Percentiles rank a stretch among this genome's conserved stretches.
Conservation (phyloP, 2,329 filamentous ascomycete species). For the Triangularia verruculosa region DNA sequence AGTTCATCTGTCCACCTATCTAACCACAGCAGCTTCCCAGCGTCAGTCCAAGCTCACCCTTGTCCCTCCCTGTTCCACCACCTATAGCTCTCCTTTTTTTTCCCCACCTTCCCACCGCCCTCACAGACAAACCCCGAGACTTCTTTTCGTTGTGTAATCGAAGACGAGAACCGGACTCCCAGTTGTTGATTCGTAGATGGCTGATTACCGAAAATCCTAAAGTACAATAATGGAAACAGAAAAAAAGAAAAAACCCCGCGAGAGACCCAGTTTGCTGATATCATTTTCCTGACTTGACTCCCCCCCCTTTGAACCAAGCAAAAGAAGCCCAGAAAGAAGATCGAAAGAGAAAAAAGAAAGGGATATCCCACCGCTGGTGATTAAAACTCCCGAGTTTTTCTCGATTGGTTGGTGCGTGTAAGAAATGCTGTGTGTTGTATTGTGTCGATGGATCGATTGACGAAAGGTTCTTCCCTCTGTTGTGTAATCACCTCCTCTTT, state of each 20-base stretch:
- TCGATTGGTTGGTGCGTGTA: neutral
- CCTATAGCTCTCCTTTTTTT: neutral
- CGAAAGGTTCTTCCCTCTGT: neutral
- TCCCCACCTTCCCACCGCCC: neutral
- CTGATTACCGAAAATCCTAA: neutral
- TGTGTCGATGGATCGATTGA: neutral
- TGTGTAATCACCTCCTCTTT: neutral
- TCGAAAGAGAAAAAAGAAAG: neutral
- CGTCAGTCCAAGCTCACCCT: neutral
- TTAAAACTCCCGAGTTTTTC: neutral
- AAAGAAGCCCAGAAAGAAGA: neutral
- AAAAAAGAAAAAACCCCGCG: slow-evolving; percentile 4
- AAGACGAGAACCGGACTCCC: neutral
- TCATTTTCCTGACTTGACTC: neutral
- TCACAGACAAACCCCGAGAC: neutral
- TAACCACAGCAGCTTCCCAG: neutral
- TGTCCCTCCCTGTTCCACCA: neutral
- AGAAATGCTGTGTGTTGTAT: neutral
- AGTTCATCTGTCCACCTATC: too few species aligned
- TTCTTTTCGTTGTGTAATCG: neutral
- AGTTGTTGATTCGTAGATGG: neutral
- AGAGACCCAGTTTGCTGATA: neutral
- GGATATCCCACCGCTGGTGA: neutral
- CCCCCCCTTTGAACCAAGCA: neutral
- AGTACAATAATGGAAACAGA: slow-evolving; percentile 12